phyloP scores from a whole-genome alignment of 371 early-diverging fungal genomes.

The Circinella minor region DNA sequence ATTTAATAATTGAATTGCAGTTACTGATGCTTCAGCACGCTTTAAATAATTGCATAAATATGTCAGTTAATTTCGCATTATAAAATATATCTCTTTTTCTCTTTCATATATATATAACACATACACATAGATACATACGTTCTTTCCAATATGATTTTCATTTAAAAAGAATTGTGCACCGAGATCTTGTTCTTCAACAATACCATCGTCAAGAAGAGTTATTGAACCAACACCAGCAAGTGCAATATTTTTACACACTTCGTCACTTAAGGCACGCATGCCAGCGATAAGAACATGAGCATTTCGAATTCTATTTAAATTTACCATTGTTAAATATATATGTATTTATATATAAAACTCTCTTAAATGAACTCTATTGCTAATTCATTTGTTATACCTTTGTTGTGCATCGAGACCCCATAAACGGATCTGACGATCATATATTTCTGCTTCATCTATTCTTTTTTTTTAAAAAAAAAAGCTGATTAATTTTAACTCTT shows the following conservation, averaged over 20 bases:
- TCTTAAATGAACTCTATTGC: not conserved
- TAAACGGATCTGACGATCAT: conserved; percentile 94
- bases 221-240: conserved; percentile 87
- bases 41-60: conserved; percentile 23
- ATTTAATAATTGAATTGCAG: conserved; percentile 67
- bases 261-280: conserved; percentile 71
- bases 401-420: conserved; percentile 95
- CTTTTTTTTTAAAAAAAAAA: not conserved
- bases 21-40: conserved; percentile 69
- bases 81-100: not conserved
- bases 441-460: conserved; percentile 86
- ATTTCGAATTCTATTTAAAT: conserved; percentile 70
- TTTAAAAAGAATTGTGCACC: conserved; percentile 80
- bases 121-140: conserved; percentile 50
- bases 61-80: not conserved
- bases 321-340: not conserved
- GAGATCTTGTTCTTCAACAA: conserved; percentile 69
- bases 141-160: conserved; percentile 66
- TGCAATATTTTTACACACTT: conserved; percentile 90
- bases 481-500: not conserved
- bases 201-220: conserved; percentile 67
- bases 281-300: conserved; percentile 75
- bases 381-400: conserved; percentile 46
- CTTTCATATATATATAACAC: not conserved
- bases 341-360: not conserved